A percentile compares a stretch with the other conserved stretches of the same genome.
These are phyloP conservation scores for Paradendryphiella salina DNA, from an alignment of 2,329 filamentous ascomycete genomes.

Conservation along the genomic window DNA sequence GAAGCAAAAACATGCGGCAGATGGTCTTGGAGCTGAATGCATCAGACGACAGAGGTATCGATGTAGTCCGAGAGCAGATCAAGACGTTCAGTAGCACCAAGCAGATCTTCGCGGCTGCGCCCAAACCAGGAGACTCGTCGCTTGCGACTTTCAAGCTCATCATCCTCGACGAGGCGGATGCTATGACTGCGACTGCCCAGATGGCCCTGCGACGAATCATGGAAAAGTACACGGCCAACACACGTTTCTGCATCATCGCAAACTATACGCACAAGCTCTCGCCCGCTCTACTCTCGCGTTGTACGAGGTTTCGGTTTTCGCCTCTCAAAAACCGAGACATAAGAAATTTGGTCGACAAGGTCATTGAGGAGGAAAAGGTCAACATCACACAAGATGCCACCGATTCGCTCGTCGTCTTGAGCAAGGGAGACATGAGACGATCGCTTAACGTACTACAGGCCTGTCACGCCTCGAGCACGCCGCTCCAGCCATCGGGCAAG, in stretches of 20 bases:
- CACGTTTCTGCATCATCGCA: conserved; percentile 95
- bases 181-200: conserved; percentile 98
- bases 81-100: conserved; percentile 98
- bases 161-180: conserved; percentile 97
- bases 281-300: conserved; percentile 86
- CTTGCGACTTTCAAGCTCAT: conserved; percentile 90
- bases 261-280: conserved; percentile 99
- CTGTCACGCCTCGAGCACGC: conserved; percentile 87
- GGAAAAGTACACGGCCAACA: conserved; percentile 99
- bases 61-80: conserved; percentile 94
- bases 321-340: conserved; percentile 90
- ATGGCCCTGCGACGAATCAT: conserved; percentile 97
- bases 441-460: conserved; percentile 95
- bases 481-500: conserved; percentile 55
- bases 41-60: conserved; percentile 95
- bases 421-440: conserved; percentile 94
- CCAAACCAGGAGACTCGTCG: conserved; percentile 52
- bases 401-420: conserved; percentile 80
- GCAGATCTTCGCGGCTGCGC: conserved; percentile 82
- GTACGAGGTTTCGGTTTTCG: conserved; percentile 93
- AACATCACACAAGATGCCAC: conserved; percentile 80
- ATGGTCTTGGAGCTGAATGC: conserved; percentile 99
- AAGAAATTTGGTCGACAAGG: conserved; percentile 79
- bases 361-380: conserved; percentile 83
- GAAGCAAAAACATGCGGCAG: conserved; percentile 87